Evolutionary conservation across 176 grass and related monocot genomes (phyloP).

Genomic region (Eragrostis nindensis): DNA sequence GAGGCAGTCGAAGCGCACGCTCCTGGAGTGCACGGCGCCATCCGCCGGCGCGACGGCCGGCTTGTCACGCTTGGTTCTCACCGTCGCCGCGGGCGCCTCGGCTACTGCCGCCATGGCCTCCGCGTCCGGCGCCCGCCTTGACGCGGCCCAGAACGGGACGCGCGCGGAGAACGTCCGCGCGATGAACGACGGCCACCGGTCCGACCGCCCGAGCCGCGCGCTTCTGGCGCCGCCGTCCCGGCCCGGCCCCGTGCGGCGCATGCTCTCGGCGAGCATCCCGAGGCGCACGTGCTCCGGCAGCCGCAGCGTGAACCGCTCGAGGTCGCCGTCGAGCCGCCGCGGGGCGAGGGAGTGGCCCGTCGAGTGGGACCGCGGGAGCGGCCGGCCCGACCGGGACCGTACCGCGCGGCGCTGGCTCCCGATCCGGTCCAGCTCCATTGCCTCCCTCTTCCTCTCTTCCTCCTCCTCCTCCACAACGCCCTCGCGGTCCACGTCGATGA

Average conservation of each 20-base stretch:
- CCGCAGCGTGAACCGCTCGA: conserved; percentile 79
- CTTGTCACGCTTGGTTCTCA: conserved; percentile 38
- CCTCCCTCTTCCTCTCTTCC: conserved; percentile 38
- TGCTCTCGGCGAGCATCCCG: conserved; percentile 62
- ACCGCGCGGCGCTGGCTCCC: conserved; percentile 71
- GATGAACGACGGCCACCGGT: conserved; percentile 80
- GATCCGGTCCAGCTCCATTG: conserved; percentile 73
- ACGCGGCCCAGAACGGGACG: conserved; percentile 63
- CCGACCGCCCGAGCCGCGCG: conserved; percentile 54
- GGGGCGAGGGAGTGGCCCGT: conserved; percentile 70
- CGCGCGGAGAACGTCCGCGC: conserved; percentile 66
- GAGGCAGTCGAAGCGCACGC: conserved; percentile 68
- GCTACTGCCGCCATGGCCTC: not conserved
- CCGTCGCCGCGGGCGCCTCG: not conserved
- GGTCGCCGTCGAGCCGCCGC: conserved; percentile 41
- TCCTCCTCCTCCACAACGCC: not conserved
- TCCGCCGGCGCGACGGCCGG: not conserved
- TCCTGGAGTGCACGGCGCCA: conserved; percentile 9
- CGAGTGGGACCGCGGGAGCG: conserved; percentile 72
- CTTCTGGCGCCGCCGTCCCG: conserved; percentile 41
- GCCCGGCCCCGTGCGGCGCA: conserved; percentile 33
- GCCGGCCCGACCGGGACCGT: conserved; percentile 55
- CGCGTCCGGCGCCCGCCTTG: conserved; percentile 37
- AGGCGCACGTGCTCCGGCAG: conserved; percentile 70
- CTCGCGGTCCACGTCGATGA: conserved; percentile 42